Conservation (phyloP, 768 basidiomycete genomes). For the Lactarius trivialis region DNA sequence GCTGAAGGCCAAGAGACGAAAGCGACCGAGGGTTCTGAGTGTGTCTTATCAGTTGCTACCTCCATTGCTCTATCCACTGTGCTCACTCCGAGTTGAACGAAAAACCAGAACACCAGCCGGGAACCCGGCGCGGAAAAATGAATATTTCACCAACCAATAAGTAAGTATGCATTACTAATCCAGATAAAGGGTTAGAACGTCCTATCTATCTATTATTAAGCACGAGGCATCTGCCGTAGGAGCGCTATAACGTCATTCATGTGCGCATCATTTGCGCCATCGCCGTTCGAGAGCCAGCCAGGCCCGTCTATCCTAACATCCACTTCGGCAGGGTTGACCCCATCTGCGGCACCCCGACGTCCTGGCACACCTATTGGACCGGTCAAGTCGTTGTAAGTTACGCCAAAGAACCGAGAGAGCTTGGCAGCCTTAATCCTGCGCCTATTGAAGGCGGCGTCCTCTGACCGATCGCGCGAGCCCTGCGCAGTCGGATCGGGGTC, state of each 20-base stretch:
- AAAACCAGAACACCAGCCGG: not conserved
- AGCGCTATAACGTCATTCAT: conserved; percentile 22
- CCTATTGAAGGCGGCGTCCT: conserved; percentile 25
- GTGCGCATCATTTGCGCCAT: not conserved
- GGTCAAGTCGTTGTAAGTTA: conserved; percentile 41
- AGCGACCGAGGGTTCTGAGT: not conserved
- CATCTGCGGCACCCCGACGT: not conserved
- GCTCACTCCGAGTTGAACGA: not conserved
- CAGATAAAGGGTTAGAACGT: not conserved
- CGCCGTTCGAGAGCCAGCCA: conserved; percentile 14
- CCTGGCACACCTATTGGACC: not conserved
- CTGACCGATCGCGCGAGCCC: not conserved
- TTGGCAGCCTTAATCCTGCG: conserved; percentile 47
- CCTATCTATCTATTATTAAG: not conserved
- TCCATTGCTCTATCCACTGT: not conserved
- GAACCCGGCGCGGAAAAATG: not conserved
- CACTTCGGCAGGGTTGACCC: not conserved
- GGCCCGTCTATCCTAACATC: conserved; percentile 17
- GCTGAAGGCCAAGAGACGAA: conserved; percentile 43
- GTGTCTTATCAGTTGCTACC: not conserved
- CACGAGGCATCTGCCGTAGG: conserved; percentile 24
- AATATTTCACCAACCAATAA: not conserved
- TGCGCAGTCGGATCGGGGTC: not conserved
- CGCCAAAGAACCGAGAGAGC: conserved; percentile 52
- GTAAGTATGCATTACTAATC: not conserved